Evolutionary conservation across 495 filamentous ascomycete genomes (phyloP), one percentile per base, ranked within the genome.

Genomic region (Aspergillus cavernicola): DNA sequence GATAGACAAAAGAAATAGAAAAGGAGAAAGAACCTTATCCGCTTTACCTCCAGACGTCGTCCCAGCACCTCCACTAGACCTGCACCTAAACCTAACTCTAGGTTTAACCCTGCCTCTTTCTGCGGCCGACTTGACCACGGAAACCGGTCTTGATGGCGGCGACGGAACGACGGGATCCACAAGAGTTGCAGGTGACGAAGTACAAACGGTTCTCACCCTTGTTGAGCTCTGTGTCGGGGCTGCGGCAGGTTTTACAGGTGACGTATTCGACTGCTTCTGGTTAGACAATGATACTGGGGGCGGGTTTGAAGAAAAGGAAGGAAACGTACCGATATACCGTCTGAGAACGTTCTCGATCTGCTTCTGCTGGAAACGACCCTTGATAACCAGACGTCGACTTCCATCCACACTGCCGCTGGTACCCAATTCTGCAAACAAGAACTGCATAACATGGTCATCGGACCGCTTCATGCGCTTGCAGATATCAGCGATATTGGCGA

Each of bases 111-210:
- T 68, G 66, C 57, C 72, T 82, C 77, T 84, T 90, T 77, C 93
- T 84, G 86, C 96, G 96, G 65, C 92, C 92, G 71, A 98, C 88
- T 74, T 95, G 90, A 69, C 90, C 90, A 64, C 89, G 90, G 89
- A 97, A 98, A 89, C 93, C 93, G 36, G 90, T 96, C 85, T 97
- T 98, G 86, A 98, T 97, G 47, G 93, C 90, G 53, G 89, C 87
- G 70, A 98, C 93, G 59, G 84, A 89, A 64, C 95, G 87, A 67
- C 92, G 83, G 47, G 85, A 90, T 47, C 90, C 89, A 63, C 95
- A 97, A 18, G 87, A 90, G 76, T 91, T 90, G 78, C 85, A 89
- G 26, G 84, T 89, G 54, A 89, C 83, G 78, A 89, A 88, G 69
- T 85, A 87, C 50, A 96, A 80, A 78, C 93, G 88, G 78, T 96